These are phyloP conservation scores for Colletotrichum camelliae DNA, from an alignment of 2,329 filamentous ascomycete species.

Conservation along the genomic window DNA sequence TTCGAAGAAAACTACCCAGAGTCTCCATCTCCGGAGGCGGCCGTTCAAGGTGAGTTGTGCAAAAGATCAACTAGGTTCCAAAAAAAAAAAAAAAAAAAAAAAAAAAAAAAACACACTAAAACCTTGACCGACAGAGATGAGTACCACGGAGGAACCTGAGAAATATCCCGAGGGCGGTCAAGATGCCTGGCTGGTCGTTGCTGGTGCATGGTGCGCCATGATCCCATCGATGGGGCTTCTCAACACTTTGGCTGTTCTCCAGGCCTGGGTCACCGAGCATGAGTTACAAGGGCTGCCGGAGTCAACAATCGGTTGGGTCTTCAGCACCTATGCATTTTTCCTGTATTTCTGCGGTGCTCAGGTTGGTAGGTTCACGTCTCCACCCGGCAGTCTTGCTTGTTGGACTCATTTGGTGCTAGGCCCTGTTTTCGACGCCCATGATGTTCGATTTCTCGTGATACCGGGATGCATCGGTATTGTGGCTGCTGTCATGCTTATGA, in stretches of 20 bases:
- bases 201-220: slow-evolving; percentile 72
- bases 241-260: slow-evolving; percentile 70
- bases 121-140: not conserved
- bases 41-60: not conserved
- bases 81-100: not conserved
- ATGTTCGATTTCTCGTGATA: slow-evolving; percentile 63
- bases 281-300: slow-evolving; percentile 64
- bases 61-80: not conserved
- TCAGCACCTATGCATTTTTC: slow-evolving; percentile 73
- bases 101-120: not conserved
- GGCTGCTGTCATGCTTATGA: slow-evolving; percentile 61
- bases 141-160: not conserved
- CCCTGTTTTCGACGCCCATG: slow-evolving; percentile 73
- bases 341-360: slow-evolving; percentile 75
- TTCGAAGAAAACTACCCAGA: not conserved
- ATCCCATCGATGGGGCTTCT: slow-evolving; percentile 70
- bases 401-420: slow-evolving; percentile 31
- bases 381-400: not conserved
- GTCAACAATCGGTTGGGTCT: slow-evolving; percentile 74
- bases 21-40: not conserved
- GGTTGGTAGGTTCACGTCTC: slow-evolving; percentile 46
- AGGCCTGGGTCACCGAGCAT: slow-evolving; percentile 69
- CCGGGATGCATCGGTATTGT: slow-evolving; percentile 62
- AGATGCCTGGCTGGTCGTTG: slow-evolving; percentile 72
- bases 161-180: slow-evolving; percentile 72